Evolutionary conservation across 1,284 basidiomycete genomes (phyloP), one percentile per base, ranked within the genome.

Genomic region (Tylopilus sp.): DNA sequence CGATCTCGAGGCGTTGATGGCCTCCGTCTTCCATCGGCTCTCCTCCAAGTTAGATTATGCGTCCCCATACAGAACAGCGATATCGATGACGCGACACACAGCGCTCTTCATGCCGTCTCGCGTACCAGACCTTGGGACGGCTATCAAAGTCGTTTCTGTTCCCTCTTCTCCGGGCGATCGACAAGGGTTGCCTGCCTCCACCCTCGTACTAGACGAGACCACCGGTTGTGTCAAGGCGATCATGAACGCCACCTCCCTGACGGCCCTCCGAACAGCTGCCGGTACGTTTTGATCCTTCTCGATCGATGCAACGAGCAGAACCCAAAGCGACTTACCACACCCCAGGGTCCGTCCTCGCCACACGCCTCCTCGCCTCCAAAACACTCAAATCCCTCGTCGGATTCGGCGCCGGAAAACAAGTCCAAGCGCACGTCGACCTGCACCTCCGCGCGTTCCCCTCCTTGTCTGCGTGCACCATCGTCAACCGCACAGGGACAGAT

Each of bases 251-350:
- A 82, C 89, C 52, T 83, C 83, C 48, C 79, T 96, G 68, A 96
- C 94, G 2, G 91, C 93, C 4, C 78, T 94, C 55, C 79, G 94
- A 57, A 96, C 92, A 66, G 93, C 93, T 58, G 92, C 91, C 71
- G 92, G 93, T 90, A 73, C 67, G 86, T 63, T 64, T 14, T 4
- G 3, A 48, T 61, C 54, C 12, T 8, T 33, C 57, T 35, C 14
- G 17, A 19, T 55, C 16, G 23, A 62, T 48, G 35, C n/a, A 29
- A 3, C 27, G n/a, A 16, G 27, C 17, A 3, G 25, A 25, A 39
- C 31, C 13, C 50, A 41, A n/a, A 55, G 25, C 59, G 37, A 34
- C 62, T 67, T n/a, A 68, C 25, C n/a, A 6, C 52, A 62, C 14
- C 31, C 41, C 72, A 94, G 93, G 91, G 41, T 94, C 93, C 2